Evolutionary conservation across 1,284 basidiomycete genomes (phyloP).

Genomic region (Austroboletus novae-zelandiae): DNA sequence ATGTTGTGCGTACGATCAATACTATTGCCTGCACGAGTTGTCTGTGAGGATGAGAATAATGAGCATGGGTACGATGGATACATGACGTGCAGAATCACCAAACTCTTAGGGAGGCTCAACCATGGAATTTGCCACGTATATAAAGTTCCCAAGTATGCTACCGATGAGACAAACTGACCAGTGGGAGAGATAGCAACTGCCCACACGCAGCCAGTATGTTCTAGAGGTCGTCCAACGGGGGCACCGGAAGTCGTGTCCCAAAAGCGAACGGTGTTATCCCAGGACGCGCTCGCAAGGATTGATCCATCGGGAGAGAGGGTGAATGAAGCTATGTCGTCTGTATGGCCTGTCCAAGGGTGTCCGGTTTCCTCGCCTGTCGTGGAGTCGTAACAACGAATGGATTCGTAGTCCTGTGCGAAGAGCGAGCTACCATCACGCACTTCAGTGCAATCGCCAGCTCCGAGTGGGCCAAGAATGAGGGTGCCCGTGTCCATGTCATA

Average conservation of each 20-base stretch:
- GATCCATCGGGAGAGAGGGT: constrained; percentile 13
- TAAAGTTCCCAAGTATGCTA: rapidly evolving
- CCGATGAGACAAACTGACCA: constrained; percentile 2
- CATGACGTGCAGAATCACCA: neutral
- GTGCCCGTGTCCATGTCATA: constrained; percentile 1
- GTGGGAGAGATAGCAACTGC: constrained; percentile 4
- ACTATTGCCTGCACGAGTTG: too few species aligned
- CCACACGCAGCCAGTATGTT: rapidly evolving
- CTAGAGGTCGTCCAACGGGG: neutral
- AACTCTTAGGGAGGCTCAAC: neutral
- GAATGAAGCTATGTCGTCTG: neutral
- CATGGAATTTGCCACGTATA: neutral
- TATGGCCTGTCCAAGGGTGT: constrained; percentile 9
- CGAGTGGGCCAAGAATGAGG: neutral
- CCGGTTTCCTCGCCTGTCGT: constrained; percentile 2
- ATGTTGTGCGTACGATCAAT: too few species aligned
- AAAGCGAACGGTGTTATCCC: constrained; percentile 8
- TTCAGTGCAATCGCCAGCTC: constrained; percentile 2
- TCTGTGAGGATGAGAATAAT: too few species aligned
- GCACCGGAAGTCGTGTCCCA: constrained; percentile 8
- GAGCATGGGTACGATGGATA: neutral
- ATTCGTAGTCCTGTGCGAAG: neutral
- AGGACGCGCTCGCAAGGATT: constrained; percentile 7
- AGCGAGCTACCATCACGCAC: constrained; percentile 9
- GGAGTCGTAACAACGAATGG: constrained; percentile 14